Evolutionary conservation across 1,139 yeast genomes (phyloP), one percentile per base, ranked within the genome.

Genomic region (Waltiozyma sp.): DNA sequence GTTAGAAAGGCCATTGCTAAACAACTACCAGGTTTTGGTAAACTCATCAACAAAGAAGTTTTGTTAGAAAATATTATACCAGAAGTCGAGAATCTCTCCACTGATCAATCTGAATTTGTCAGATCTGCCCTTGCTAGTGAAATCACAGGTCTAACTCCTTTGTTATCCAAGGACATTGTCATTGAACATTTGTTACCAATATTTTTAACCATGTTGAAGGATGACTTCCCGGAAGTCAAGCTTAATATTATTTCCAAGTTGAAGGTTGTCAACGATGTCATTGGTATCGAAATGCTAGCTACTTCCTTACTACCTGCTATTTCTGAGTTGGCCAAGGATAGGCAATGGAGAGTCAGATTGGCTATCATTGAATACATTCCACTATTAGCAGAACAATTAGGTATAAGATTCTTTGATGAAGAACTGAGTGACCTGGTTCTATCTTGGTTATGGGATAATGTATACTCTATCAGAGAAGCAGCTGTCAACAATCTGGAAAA

Each of bases 371-470:
- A 93, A 62, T 93, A 93, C 64, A 87, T 89, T 54, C 99, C 99
- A 21, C 72, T 91, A 53, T 72, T 93, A 51, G 97, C 98, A n/a
- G 84, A 85, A 56, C 98, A 93, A 64, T 70, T 93, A 49, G 98
- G 98, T 33, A 91, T 84, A 45, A 80, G 87, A 19, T 88, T 91
- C 60, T 93, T 93, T 65, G 93, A 91, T 62, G 83, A 86, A 58
- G 95, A 91, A 57, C 70, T 93, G 54, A 89, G 94, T 49, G 80
- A 85, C 41, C 70, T 93, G 53, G 93, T 96, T 59, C 77, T 93
- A 77, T 84, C 91, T 19, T 93, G 98, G 97, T 71, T 93, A 52
- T 89, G 97, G 95, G 99, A 93, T 65, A 85, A 93, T 15, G 98
- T 93, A 37, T 91, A 78, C 64, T 91, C 97, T 8, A 89, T 93